Evolutionary conservation across 2,329 filamentous ascomycete genomes (phyloP).

Genomic region (Eurotiales sp.): DNA sequence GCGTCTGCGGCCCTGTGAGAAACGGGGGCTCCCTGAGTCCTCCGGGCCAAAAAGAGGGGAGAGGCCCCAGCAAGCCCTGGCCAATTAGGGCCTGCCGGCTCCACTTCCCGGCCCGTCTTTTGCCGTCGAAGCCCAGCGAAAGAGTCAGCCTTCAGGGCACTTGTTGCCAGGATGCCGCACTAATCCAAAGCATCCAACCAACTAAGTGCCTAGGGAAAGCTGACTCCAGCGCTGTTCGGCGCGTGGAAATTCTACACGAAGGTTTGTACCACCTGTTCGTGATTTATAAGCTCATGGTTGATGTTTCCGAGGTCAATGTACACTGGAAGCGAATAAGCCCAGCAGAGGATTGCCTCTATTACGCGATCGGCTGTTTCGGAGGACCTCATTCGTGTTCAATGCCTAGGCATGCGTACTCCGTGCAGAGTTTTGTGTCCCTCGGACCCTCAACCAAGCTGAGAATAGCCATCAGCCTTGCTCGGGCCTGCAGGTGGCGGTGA

Average conservation of each 20-base stretch:
- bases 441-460: not conserved
- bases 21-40: too few species aligned
- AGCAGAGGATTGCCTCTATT: too few species aligned
- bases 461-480: not conserved
- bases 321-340: not conserved
- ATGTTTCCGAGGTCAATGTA: too few species aligned
- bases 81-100: conserved; percentile 7
- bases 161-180: too few species aligned
- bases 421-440: not conserved
- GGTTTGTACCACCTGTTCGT: not conserved
- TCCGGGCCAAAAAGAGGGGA: not conserved
- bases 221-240: not conserved
- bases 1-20: too few species aligned
- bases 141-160: not conserved
- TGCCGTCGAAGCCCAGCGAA: not conserved
- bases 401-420: not conserved
- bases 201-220: too few species aligned
- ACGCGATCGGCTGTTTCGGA: too few species aligned
- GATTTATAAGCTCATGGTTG: not conserved
- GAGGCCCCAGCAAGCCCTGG: not conserved
- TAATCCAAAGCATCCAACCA: too few species aligned
- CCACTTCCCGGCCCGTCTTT: conserved; percentile 11
- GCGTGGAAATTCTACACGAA: not conserved
- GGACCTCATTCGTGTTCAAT: too few species aligned
- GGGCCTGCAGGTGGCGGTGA: not conserved